Evolutionary conservation across 2,329 filamentous ascomycete genomes (phyloP), one percentile per base, ranked within the genome.

Genomic region (Nigrospora sphaerica): DNA sequence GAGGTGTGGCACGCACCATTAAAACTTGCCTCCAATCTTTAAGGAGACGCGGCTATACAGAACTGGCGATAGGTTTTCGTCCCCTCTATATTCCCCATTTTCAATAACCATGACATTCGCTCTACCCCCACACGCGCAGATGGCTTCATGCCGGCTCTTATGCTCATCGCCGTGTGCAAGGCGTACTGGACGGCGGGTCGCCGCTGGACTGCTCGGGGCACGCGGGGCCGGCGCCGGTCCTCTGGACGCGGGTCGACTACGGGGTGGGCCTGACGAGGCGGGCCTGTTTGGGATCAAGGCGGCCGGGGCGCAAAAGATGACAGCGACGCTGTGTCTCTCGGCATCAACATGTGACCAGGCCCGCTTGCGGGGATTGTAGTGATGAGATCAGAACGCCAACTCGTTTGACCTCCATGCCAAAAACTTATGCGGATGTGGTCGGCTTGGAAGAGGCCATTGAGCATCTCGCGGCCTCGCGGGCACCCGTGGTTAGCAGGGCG

Each of bases 101-200:
- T 9, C 23, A 2, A 28, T 9, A 4, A 35, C 16, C 38, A 49
- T 49, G 48, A 6, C 41, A 2, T 45, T 45, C 16, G 6, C 41
- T 1, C n/a, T 49, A 6, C 12, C 32, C 12, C 13, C 45, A n/a
- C 41, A 47, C 28, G 28, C 48, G 3, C 45, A 49, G 32, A 41
- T 45, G 14, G 45, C 39, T 4, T 62, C 60, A 6, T 63, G 6
- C 69, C 70, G 5, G 71, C 65, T 18, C 61, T 74, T 3, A 55
- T 74, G 41, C 54, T 74, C 19, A 64, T 74, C 56, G 71, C 74
- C 52, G 68, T 73, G 36, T 74, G 70, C 57, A 68, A 63, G 34
- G 70, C 69, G 13, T 73, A 73, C 56, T 74, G 68, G 66, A 62
- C 60, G 4, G 52, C 60, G 62, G 60, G 3, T 72, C 68, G 34